Conservation (phyloP, 2,329 filamentous ascomycete species). For the Pseudodiploospora longispora region DNA sequence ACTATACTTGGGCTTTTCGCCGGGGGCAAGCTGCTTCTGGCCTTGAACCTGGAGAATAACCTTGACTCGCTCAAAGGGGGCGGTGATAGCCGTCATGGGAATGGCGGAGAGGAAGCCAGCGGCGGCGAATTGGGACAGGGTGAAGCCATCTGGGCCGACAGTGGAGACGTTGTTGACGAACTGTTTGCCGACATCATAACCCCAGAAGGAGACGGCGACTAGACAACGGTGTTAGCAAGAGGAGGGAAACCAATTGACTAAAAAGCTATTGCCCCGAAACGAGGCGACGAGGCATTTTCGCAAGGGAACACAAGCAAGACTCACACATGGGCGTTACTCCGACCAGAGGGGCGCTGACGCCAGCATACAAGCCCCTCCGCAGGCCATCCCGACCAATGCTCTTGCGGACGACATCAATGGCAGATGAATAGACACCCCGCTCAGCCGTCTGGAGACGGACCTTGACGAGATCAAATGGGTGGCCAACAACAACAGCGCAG, state of each 20-base stretch:
- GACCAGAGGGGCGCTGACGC: constrained; percentile 87
- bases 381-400: constrained; percentile 82
- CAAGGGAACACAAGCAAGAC: constrained; percentile 28
- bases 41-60: constrained; percentile 97
- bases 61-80: constrained; percentile 97
- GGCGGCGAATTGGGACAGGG: constrained; percentile 78
- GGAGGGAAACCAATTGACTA: neutral
- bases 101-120: constrained; percentile 97
- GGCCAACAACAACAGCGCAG: constrained; percentile 87
- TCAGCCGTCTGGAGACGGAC: constrained; percentile 95
- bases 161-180: constrained; percentile 64
- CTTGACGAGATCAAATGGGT: constrained; percentile 97
- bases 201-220: constrained; percentile 71
- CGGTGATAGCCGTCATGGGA: constrained; percentile 97
- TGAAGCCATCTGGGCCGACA: constrained; percentile 62
- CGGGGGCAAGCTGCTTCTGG: constrained; percentile 78
- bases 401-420: constrained; percentile 85
- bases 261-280: no score
- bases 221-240: neutral
- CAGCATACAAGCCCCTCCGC: constrained; percentile 79
- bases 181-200: constrained; percentile 91
- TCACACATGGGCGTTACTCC: constrained; percentile 98
- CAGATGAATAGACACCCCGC: constrained; percentile 81
- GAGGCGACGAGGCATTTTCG: neutral
- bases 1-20: constrained; percentile 86